Percentiles rank a stretch among this genome's conserved stretches.
phyloP scores from a whole-genome alignment of 805 yeast genomes.

The Barnettozyma populi region DNA sequence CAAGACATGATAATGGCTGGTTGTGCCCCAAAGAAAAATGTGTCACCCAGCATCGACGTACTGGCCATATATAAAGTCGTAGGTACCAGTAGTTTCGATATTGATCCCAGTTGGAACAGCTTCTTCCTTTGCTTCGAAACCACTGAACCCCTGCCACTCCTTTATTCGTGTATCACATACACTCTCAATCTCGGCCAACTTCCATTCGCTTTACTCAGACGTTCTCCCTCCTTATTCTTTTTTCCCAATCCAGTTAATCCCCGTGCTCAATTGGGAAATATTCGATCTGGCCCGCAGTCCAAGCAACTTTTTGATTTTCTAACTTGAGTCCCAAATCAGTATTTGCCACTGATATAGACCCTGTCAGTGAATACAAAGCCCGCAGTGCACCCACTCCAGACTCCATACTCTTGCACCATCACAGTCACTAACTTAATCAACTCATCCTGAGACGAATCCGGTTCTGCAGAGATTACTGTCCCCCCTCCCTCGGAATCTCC shows the following conservation, averaged over 20 bases:
- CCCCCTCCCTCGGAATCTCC: neutral
- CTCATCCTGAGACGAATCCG: neutral
- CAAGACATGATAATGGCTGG: neutral
- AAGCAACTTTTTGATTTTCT: constrained; percentile 1
- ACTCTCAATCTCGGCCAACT: neutral
- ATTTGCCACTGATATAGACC: neutral
- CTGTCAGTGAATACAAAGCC: neutral
- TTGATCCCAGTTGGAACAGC: neutral
- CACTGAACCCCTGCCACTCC: neutral
- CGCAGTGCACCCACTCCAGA: neutral
- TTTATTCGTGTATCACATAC: neutral
- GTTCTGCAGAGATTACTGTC: too few species aligned
- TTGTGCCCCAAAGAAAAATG: neutral
- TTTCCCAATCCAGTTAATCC: constrained; percentile 6
- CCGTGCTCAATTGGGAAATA: constrained; percentile 6
- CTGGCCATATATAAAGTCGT: neutral
- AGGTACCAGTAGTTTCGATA: neutral
- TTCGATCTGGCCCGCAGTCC: neutral
- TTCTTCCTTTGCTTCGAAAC: neutral
- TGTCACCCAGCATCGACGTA: neutral
- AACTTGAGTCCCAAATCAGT: neutral
- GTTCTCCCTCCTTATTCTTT: neutral
- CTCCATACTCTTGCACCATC: neutral
- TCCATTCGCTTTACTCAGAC: neutral
- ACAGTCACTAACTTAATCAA: neutral